Evolutionary conservation across 23 red algal species (phyloP).

Genomic region (Chondrus crispus): DNA sequence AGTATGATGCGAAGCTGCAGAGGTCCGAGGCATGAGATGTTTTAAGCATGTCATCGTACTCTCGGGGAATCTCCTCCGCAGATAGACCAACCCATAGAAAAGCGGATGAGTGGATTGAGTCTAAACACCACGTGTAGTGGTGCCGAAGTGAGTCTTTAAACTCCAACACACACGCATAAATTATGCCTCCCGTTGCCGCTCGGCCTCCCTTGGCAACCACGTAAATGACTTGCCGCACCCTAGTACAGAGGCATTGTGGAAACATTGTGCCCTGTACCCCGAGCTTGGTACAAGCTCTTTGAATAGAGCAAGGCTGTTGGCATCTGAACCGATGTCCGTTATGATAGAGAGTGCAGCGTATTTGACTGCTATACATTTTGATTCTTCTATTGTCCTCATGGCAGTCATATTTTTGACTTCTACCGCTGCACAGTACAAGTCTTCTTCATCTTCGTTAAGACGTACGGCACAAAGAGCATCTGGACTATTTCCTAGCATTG

Average conservation of each 20-base stretch:
- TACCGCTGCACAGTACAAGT: neutral
- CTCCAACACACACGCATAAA: neutral
- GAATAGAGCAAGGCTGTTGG: neutral
- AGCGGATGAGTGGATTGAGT: neutral
- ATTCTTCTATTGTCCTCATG: neutral
- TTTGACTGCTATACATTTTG: neutral
- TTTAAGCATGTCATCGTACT: neutral
- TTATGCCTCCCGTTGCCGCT: neutral
- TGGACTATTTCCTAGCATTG: neutral
- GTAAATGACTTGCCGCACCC: neutral
- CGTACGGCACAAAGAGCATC: neutral
- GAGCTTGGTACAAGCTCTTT: neutral
- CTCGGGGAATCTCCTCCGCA: neutral
- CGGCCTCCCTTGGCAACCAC: constrained; percentile 1
- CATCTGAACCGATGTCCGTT: neutral
- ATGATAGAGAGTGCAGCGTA: neutral
- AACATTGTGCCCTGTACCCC: neutral
- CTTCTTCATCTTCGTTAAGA: neutral
- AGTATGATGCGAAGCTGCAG: neutral
- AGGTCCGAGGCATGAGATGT: constrained; percentile 2
- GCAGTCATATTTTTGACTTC: constrained; percentile 1
- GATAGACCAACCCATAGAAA: constrained; percentile 13
- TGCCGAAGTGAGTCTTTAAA: neutral
- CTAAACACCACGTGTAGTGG: neutral
- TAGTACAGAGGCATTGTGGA: neutral